phyloP scores from a whole-genome alignment of 495 filamentous ascomycete genomes.

The Neurospora sp. region DNA sequence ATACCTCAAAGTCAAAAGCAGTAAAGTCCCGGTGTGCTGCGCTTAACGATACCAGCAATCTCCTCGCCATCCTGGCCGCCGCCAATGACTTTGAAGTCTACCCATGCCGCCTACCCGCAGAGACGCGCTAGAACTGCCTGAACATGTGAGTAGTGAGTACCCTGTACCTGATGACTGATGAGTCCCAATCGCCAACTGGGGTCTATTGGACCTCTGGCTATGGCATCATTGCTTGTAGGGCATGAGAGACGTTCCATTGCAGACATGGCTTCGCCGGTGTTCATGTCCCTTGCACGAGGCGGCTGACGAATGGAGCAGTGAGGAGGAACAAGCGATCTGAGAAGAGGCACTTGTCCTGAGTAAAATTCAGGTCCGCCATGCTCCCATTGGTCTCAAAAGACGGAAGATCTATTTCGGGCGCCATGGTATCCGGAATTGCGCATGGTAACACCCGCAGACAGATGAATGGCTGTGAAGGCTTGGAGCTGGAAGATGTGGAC shows the following conservation, averaged over 20 bases:
- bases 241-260: background rate
- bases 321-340: background rate
- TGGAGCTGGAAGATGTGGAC: background rate
- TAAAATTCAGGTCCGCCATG: background rate
- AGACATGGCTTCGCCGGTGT: background rate
- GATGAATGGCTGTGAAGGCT: conserved; percentile 12
- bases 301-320: background rate
- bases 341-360: background rate
- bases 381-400: background rate
- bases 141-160: background rate
- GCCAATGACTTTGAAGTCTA: background rate
- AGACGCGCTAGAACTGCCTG: background rate
- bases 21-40: conserved; percentile 2
- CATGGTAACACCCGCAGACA: background rate
- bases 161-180: background rate
- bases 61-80: background rate
- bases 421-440: background rate
- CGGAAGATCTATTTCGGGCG: background rate
- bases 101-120: background rate
- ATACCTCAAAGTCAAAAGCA: background rate
- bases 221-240: background rate
- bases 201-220: background rate
- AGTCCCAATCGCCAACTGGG: background rate
- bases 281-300: background rate
- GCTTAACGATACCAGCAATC: conserved; percentile 8